These are phyloP conservation scores for Alternaria sp. DNA, from an alignment of 2,329 filamentous ascomycete genomes.

Conservation along the genomic window DNA sequence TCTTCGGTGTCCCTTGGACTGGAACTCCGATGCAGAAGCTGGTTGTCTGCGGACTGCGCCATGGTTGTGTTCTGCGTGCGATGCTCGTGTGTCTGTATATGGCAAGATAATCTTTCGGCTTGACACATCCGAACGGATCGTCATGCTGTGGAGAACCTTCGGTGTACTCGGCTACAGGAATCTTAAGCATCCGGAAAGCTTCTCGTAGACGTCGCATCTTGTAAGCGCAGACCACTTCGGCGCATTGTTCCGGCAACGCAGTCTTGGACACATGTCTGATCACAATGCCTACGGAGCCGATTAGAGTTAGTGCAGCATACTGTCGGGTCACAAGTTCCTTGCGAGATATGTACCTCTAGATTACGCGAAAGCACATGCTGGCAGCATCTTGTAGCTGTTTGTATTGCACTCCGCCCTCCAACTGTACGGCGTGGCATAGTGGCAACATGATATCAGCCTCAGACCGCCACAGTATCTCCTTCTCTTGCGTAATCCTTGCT, in stretches of 20 bases:
- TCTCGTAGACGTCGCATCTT: neutral
- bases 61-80: neutral
- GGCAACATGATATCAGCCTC: constrained; percentile 3
- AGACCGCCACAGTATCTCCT: neutral
- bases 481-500: neutral
- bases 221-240: neutral
- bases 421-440: neutral
- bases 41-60: neutral
- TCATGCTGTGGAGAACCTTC: neutral
- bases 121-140: neutral
- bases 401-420: neutral
- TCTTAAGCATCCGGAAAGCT: neutral
- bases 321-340: constrained; percentile 4
- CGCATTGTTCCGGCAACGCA: neutral
- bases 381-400: neutral
- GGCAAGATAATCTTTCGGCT: neutral
- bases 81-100: neutral
- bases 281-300: neutral
- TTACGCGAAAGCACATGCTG: neutral
- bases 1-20: neutral
- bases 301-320: constrained; percentile 4
- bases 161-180: neutral
- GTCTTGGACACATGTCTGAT: neutral
- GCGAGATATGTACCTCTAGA: neutral
- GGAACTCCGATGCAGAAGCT: neutral